These are phyloP conservation scores for Pichia sp. DNA, from an alignment of 1,139 yeast species.

Conservation along the genomic window DNA sequence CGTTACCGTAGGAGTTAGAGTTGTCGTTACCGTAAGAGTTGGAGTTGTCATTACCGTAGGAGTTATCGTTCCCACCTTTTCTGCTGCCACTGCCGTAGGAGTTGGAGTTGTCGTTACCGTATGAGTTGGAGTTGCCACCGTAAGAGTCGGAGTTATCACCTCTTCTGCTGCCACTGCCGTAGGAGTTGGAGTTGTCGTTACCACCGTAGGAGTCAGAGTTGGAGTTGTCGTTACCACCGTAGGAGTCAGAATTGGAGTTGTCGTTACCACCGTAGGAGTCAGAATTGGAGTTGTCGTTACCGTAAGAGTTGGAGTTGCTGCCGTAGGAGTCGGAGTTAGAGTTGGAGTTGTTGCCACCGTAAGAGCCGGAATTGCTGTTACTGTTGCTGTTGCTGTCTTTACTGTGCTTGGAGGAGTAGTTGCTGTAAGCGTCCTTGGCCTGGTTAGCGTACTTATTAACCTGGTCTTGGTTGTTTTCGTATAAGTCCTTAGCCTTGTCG, in stretches of 20 bases:
- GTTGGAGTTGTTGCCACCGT: slow-evolving; percentile 19
- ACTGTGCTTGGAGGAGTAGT: slow-evolving; percentile 15
- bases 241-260: slow-evolving; percentile 16
- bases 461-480: slow-evolving; percentile 21
- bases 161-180: slow-evolving; percentile 16
- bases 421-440: slow-evolving; percentile 22
- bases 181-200: slow-evolving; percentile 12
- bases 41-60: neutral
- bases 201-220: slow-evolving; percentile 16
- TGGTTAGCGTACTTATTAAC: slow-evolving; percentile 13
- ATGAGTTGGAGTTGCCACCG: slow-evolving; percentile 18
- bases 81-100: slow-evolving; percentile 19
- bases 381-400: slow-evolving; percentile 8
- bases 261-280: slow-evolving; percentile 10
- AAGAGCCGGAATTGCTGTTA: slow-evolving; percentile 19
- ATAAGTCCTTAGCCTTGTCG: slow-evolving; percentile 24
- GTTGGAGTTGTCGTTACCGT: slow-evolving; percentile 20
- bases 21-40: slow-evolving; percentile 16
- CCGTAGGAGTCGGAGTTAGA: slow-evolving; percentile 17
- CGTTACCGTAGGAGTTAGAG: slow-evolving; percentile 15
- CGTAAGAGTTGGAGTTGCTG: slow-evolving; percentile 14
- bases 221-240: neutral
- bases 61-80: slow-evolving; percentile 12
- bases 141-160: slow-evolving; percentile 15
- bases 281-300: slow-evolving; percentile 17